These are phyloP conservation scores for Aureobasidium sp. DNA, from an alignment of 2,329 filamentous ascomycete genomes.

Conservation along the genomic window DNA sequence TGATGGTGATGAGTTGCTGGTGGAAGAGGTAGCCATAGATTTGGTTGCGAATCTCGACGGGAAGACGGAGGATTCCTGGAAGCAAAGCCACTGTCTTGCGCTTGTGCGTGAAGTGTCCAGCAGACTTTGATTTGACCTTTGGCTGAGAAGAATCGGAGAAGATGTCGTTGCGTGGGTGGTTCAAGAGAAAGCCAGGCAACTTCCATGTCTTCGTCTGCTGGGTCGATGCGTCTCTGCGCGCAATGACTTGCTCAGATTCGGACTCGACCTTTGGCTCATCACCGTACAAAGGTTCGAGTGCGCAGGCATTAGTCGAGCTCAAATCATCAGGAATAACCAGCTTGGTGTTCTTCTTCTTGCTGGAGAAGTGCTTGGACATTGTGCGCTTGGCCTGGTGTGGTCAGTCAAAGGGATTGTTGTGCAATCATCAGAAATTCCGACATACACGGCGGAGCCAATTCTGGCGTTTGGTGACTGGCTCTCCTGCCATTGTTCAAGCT, in stretches of 20 bases:
- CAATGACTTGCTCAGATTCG: background rate
- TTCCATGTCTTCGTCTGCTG: background rate
- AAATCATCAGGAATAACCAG: background rate
- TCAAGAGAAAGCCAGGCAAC: background rate
- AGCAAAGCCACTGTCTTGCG: background rate
- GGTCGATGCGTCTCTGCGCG: background rate
- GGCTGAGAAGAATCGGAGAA: background rate
- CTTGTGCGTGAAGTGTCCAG: background rate
- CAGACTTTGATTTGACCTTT: background rate
- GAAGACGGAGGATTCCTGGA: conserved; percentile 3
- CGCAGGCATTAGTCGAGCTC: background rate
- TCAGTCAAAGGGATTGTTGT: background rate
- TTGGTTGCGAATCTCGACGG: conserved; percentile 5
- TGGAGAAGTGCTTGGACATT: background rate
- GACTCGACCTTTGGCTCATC: background rate
- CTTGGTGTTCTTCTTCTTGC: background rate
- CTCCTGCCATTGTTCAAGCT: background rate
- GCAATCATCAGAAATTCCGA: background rate
- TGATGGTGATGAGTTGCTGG: background rate
- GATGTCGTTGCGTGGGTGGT: background rate
- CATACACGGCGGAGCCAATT: background rate
- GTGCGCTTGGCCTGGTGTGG: background rate
- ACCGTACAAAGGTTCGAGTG: background rate
- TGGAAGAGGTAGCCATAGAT: conserved; percentile 3
- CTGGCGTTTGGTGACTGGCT: background rate